phyloP scores from a whole-genome alignment of 352 stramenopile species.

The Plasmopara halstedii region DNA sequence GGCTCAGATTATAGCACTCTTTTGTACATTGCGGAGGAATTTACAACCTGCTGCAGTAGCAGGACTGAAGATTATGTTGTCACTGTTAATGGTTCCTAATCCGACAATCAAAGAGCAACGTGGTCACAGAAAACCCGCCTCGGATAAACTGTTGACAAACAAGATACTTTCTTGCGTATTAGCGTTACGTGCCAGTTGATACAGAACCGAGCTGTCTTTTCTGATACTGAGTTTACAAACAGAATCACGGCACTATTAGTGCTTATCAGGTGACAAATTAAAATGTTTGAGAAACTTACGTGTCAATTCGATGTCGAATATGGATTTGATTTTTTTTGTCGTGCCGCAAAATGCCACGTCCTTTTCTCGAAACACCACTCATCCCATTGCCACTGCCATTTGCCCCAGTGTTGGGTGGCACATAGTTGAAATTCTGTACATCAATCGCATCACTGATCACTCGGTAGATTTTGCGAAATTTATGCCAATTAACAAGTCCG shows the following conservation, averaged over 20 bases:
- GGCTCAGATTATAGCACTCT: slow-evolving; percentile 17
- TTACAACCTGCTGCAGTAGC: neutral
- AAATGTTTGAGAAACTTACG: slow-evolving; percentile 34
- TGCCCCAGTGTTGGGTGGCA: slow-evolving; percentile 25
- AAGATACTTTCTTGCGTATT: slow-evolving; percentile 85
- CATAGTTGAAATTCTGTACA: slow-evolving; percentile 72
- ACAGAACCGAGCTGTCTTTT: slow-evolving; percentile 78
- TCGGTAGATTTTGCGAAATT: slow-evolving; percentile 78
- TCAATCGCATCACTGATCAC: slow-evolving; percentile 73
- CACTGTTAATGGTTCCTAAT: too few relatives aligned
- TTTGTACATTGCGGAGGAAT: slow-evolving; percentile 21
- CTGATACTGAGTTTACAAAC: slow-evolving; percentile 44
- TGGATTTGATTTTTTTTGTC: slow-evolving; percentile 66
- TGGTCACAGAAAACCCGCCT: slow-evolving; percentile 71
- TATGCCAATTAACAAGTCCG: slow-evolving; percentile 80
- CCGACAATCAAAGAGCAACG: neutral
- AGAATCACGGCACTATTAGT: slow-evolving; percentile 6
- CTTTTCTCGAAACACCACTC: slow-evolving; percentile 54
- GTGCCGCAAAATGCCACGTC: slow-evolving; percentile 62
- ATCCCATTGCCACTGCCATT: slow-evolving; percentile 8
- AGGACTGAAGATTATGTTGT: too few relatives aligned
- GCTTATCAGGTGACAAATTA: neutral
- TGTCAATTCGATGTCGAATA: slow-evolving; percentile 76
- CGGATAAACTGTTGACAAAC: slow-evolving; percentile 85
- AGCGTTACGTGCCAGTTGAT: slow-evolving; percentile 76